Conservation (phyloP, 2,329 filamentous ascomycete species). For the Trichoderma oligosporum region DNA sequence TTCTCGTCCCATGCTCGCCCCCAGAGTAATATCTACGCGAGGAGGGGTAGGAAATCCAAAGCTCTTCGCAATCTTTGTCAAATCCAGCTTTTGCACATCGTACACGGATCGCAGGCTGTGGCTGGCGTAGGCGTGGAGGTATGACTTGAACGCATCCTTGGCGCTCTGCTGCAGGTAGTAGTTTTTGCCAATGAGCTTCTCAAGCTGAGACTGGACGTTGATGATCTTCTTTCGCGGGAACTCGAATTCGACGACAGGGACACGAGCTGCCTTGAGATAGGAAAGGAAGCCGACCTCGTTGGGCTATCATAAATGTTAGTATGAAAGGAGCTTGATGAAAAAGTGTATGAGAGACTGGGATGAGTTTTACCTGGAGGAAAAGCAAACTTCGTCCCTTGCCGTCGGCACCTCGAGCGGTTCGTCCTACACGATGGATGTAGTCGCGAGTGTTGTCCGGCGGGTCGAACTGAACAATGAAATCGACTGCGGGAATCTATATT, state of each 20-base stretch:
- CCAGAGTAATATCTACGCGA: constrained; percentile 77
- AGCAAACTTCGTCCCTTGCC: constrained; percentile 84
- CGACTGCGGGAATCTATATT: constrained; percentile 76
- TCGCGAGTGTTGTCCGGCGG: constrained; percentile 86
- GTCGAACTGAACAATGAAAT: constrained; percentile 96
- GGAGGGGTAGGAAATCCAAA: constrained; percentile 79
- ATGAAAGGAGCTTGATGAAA: too few relatives aligned
- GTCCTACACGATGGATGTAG: constrained; percentile 94
- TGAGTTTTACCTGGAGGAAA: constrained; percentile 58
- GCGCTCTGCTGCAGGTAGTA: constrained; percentile 92
- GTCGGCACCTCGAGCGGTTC: constrained; percentile 81
- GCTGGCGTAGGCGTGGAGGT: constrained; percentile 90
- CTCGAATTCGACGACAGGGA: constrained; percentile 94
- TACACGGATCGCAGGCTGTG: constrained; percentile 59
- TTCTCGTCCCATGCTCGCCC: constrained; percentile 70
- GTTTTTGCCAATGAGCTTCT: constrained; percentile 91
- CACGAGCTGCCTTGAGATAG: constrained; percentile 84
- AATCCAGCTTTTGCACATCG: constrained; percentile 78
- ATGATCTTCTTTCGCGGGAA: constrained; percentile 89
- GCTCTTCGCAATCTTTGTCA: constrained; percentile 77
- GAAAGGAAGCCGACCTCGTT: constrained; percentile 88
- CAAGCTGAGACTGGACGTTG: constrained; percentile 84
- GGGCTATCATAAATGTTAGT: constrained; percentile 49
- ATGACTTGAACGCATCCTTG: constrained; percentile 77
- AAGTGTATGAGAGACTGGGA: not conserved